These are phyloP conservation scores for Russula ochroleuca DNA, from an alignment of 768 basidiomycete species.

Conservation along the genomic window DNA sequence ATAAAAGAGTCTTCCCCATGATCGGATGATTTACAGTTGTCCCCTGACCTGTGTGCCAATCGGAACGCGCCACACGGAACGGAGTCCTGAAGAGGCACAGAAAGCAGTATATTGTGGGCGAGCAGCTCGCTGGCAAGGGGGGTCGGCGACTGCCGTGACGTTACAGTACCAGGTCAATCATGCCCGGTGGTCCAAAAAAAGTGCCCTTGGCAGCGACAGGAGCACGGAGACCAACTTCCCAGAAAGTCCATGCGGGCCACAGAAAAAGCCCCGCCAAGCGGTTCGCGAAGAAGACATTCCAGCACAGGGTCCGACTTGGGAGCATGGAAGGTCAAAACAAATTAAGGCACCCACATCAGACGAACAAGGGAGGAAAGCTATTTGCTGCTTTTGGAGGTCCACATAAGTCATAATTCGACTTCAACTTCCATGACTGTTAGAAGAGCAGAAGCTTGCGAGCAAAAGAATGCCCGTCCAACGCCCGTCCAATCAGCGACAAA, in stretches of 20 bases:
- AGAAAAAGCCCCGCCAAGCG: not conserved
- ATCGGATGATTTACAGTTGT: constrained; percentile 6
- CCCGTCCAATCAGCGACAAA: not conserved
- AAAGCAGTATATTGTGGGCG: not conserved
- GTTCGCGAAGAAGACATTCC: not conserved
- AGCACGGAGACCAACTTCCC: not conserved
- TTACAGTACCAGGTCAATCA: not conserved
- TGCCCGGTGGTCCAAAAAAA: not conserved
- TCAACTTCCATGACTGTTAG: not conserved
- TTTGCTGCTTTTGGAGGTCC: not conserved
- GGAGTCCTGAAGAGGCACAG: not conserved
- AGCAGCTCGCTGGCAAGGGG: not conserved
- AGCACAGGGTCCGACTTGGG: not conserved
- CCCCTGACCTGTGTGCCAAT: not conserved
- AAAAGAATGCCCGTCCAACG: not conserved
- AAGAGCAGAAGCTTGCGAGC: not conserved
- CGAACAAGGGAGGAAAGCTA: not conserved
- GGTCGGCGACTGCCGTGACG: not conserved
- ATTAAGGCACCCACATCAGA: not conserved
- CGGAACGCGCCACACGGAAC: not conserved
- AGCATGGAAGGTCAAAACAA: not conserved
- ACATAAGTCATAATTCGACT: not conserved
- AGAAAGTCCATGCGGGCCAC: not conserved
- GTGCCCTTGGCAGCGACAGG: not conserved
- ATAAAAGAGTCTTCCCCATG: not conserved